phyloP scores from a whole-genome alignment of 495 filamentous ascomycete genomes.

The Trichoderma asperelloides region DNA sequence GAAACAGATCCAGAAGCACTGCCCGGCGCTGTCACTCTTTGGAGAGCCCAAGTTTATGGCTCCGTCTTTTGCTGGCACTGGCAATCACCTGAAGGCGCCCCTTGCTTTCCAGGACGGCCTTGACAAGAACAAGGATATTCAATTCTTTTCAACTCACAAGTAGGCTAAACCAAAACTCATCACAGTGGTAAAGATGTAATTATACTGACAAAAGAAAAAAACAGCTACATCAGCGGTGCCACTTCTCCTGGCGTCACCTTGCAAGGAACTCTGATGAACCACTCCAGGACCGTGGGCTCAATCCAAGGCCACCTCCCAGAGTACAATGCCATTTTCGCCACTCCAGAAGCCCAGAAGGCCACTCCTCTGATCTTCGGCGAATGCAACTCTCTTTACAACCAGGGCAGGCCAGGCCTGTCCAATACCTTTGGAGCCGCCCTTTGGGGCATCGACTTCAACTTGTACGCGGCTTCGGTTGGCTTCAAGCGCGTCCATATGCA shows the following conservation, averaged over 20 bases:
- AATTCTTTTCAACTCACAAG: conserved; percentile 56
- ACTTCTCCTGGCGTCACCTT: conserved; percentile 54
- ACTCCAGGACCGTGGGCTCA: conserved; percentile 43
- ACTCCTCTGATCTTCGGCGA: conserved; percentile 54
- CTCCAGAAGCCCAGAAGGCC: conserved; percentile 22
- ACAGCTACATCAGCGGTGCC: conserved; percentile 57
- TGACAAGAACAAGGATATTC: conserved; percentile 40
- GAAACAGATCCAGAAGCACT: conserved; percentile 36
- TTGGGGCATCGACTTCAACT: conserved; percentile 60
- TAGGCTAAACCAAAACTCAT: conserved; percentile 20
- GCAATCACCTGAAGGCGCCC: conserved; percentile 43
- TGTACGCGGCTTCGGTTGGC: conserved; percentile 46
- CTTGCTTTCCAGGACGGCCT: conserved; percentile 44
- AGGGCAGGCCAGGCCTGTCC: conserved; percentile 54
- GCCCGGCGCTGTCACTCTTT: conserved; percentile 38
- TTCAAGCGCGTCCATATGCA: conserved; percentile 60
- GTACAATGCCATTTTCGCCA: conserved; percentile 28
- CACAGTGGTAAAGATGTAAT: neutral
- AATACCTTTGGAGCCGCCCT: conserved; percentile 65
- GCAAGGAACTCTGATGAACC: conserved; percentile 57
- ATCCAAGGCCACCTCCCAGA: conserved; percentile 40
- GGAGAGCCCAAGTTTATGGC: conserved; percentile 45
- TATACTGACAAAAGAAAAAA: neutral
- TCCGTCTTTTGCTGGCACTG: conserved; percentile 51
- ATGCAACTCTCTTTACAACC: conserved; percentile 54